Conservation (phyloP, 2,329 filamentous ascomycete species). For the Hymenoscyphus infarciens region DNA sequence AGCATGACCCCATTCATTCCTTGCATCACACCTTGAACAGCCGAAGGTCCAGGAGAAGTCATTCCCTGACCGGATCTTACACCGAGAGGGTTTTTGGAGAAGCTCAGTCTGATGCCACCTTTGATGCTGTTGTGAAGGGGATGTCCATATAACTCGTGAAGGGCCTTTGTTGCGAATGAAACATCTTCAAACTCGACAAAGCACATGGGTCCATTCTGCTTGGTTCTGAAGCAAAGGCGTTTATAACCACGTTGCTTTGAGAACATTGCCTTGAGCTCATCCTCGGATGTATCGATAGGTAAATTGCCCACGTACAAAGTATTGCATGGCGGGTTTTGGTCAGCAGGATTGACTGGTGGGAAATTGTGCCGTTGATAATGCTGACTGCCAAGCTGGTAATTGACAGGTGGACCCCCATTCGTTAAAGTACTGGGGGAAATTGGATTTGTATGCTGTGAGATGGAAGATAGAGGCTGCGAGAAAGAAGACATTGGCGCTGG, state of each 20-base stretch:
- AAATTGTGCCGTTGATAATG: conserved; percentile 64
- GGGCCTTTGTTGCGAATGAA: conserved; percentile 83
- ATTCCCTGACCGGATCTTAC: conserved; percentile 71
- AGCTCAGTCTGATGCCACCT: conserved; percentile 90
- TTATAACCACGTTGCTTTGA: conserved; percentile 94
- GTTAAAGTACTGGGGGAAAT: conserved; percentile 57
- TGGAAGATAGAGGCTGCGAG: conserved; percentile 28
- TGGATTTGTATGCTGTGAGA: conserved; percentile 36
- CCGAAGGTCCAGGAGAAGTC: conserved; percentile 37
- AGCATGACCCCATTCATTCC: conserved; percentile 58
- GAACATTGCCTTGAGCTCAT: conserved; percentile 92
- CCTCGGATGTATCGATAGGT: conserved; percentile 86
- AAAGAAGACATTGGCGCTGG: conserved; percentile 27
- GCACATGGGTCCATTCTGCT: conserved; percentile 95
- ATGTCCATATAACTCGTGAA: conserved; percentile 85
- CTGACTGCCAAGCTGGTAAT: conserved; percentile 53
- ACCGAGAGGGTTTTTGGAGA: conserved; percentile 94
- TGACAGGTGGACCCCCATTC: conserved; percentile 41
- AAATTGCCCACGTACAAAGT: conserved; percentile 98
- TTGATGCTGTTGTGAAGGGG: conserved; percentile 88
- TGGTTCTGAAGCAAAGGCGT: conserved; percentile 88
- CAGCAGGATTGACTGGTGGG: conserved; percentile 86
- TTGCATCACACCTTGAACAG: conserved; percentile 44
- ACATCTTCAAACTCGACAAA: conserved; percentile 98
- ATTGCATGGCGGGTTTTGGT: conserved; percentile 96